Conservation (phyloP, 73 alveolate genomes). For the Paramecium octaurelia region DNA sequence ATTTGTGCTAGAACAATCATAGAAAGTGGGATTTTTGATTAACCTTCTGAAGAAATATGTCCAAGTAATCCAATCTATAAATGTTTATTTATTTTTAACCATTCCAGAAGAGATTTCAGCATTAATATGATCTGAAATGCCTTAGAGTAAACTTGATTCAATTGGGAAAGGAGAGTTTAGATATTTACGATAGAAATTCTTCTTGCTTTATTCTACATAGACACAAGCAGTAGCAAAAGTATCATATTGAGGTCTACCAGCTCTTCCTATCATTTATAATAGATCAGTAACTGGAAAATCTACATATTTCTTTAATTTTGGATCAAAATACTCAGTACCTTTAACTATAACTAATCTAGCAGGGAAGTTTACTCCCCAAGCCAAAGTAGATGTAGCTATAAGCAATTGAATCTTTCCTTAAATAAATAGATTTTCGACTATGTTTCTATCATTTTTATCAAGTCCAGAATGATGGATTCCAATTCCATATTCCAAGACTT, state of each 20-base stretch:
- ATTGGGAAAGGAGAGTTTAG: conserved; percentile 98
- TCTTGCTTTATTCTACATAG: conserved; percentile 94
- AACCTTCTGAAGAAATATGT: conserved; percentile 82
- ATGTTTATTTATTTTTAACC: conserved; percentile 53
- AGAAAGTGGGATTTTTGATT: conserved; percentile 81
- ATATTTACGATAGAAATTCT: conserved; percentile 98
- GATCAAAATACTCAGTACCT: conserved; percentile 99
- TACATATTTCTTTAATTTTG: conserved; percentile 96
- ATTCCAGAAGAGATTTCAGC: conserved; percentile 99
- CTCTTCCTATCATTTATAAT: conserved; percentile 97
- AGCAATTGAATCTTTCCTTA: conserved; percentile 90
- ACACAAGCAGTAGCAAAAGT: conserved; percentile 92
- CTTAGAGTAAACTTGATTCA: conserved; percentile 92
- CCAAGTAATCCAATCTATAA: conserved; percentile 90
- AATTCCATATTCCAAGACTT: conserved; percentile 89
- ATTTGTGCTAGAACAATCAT: conserved; percentile 66
- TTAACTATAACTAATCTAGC: conserved; percentile 98
- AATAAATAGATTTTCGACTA: conserved; percentile 97
- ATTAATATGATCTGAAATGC: conserved; percentile 97
- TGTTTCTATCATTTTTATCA: conserved; percentile 95
- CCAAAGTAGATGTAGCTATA: conserved; percentile 98
- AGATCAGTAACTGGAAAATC: conserved; percentile 97
- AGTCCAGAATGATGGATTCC: conserved; percentile 99
- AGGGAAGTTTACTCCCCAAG: conserved; percentile 99
- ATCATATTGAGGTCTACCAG: conserved; percentile 98